Conservation (phyloP, 345 rosid species). For the Pistacia vera region DNA sequence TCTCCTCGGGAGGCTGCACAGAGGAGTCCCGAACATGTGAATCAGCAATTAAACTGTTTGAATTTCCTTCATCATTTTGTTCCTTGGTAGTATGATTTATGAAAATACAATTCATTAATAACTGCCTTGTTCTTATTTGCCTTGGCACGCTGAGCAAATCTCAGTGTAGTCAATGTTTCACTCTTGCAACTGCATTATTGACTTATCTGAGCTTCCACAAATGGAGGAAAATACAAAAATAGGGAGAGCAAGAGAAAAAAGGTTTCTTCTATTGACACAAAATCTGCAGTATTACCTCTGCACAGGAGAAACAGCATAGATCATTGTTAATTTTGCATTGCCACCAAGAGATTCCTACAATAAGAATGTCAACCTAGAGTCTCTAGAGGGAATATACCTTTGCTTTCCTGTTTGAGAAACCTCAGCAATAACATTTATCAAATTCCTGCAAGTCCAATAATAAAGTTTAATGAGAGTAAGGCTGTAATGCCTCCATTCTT, state of each 20-base stretch:
- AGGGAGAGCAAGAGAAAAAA: neutral
- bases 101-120: conserved; percentile 69
- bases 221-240: neutral
- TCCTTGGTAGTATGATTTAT: conserved; percentile 1
- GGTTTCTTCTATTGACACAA: conserved; percentile 10
- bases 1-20: conserved; percentile 16
- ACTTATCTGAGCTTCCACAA: conserved; percentile 21
- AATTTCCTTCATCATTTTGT: conserved; percentile 21
- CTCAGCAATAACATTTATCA: conserved; percentile 98
- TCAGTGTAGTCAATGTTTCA: conserved; percentile 90
- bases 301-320: conserved; percentile 93
- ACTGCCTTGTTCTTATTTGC: conserved; percentile 92
- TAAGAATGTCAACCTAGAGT: conserved; percentile 93
- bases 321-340: conserved; percentile 96
- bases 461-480: conserved; percentile 19
- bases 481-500: no score
- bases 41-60: conserved; percentile 22
- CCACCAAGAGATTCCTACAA: conserved; percentile 99
- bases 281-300: conserved; percentile 52
- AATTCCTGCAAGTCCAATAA: conserved; percentile 67
- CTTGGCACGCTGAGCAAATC: conserved; percentile 99
- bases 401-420: conserved; percentile 95
- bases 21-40: conserved; percentile 25
- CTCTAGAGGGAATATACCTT: conserved; percentile 99
- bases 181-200: conserved; percentile 77